Percentiles rank a stretch among this genome's conserved stretches.
Evolutionary conservation across 1,284 basidiomycete species (phyloP).

Genomic region (Rhodotorula mucilaginosa): DNA sequence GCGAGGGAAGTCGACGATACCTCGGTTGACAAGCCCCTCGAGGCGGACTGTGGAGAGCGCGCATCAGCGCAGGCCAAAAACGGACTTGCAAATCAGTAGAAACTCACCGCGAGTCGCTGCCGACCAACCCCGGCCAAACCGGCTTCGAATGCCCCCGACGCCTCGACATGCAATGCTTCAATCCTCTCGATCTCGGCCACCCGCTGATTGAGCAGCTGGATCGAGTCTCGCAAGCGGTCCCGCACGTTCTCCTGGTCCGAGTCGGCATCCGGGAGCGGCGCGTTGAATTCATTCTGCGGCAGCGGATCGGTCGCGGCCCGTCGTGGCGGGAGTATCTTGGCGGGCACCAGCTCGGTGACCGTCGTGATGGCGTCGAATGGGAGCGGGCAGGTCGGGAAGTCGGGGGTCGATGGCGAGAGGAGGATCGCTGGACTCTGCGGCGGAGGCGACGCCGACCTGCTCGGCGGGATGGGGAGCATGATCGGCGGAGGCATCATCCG

Average conservation of each 20-base stretch:
- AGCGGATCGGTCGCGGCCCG: not conserved
- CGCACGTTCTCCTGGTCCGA: not conserved
- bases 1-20: conserved; percentile 18
- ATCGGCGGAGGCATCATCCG: conserved; percentile 3
- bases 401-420: conserved; percentile 27
- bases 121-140: not conserved
- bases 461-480: not conserved
- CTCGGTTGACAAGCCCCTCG: not conserved
- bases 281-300: not conserved
- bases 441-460: not conserved
- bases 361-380: conserved; percentile 5
- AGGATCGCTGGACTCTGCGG: conserved; percentile 18
- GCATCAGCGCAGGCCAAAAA: not conserved
- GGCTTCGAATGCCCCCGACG: not conserved
- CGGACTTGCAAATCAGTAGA: no score
- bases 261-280: not conserved
- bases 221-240: conserved; percentile 13
- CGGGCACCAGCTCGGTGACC: conserved; percentile 2
- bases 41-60: not conserved
- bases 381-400: conserved; percentile 17
- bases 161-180: conserved; percentile 4
- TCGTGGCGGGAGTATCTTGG: not conserved
- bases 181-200: conserved; percentile 25
- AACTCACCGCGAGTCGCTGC: not conserved
- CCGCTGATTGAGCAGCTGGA: conserved; percentile 23